Conservation (phyloP, 805 yeast species). For the Sugiyamaella marilandica region DNA sequence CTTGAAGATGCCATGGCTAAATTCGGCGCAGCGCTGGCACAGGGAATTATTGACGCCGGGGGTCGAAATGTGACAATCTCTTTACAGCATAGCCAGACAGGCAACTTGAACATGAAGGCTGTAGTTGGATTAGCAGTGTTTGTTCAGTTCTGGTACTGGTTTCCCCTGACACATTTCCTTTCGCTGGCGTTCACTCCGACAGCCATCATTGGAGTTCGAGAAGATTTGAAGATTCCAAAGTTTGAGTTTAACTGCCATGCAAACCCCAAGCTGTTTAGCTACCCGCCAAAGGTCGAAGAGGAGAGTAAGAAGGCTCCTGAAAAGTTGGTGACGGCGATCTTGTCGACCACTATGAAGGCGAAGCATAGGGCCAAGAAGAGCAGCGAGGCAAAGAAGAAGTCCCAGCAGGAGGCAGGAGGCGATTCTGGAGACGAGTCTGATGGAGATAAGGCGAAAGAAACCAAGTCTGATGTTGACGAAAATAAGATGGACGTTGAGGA, state of each 20-base stretch:
- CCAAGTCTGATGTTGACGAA: slow-evolving; percentile 20
- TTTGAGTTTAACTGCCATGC: slow-evolving; percentile 77
- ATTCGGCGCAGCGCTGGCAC: slow-evolving; percentile 95
- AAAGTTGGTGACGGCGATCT: slow-evolving; percentile 85
- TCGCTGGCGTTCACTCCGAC: slow-evolving; percentile 92
- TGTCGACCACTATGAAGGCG: slow-evolving; percentile 92
- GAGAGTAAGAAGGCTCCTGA: slow-evolving; percentile 78
- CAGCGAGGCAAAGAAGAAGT: slow-evolving; percentile 47
- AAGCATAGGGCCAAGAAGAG: slow-evolving; percentile 81
- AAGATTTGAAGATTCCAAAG: slow-evolving; percentile 81
- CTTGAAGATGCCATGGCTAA: slow-evolving; percentile 96
- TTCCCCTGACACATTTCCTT: slow-evolving; percentile 90
- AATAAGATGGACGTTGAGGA: slow-evolving; percentile 28
- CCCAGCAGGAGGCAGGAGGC: slow-evolving; percentile 41
- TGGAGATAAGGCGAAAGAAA: slow-evolving; percentile 20
- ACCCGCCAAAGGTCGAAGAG: slow-evolving; percentile 84
- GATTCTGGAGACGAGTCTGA: slow-evolving; percentile 37
- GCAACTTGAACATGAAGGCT: slow-evolving; percentile 83
- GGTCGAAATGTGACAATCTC: slow-evolving; percentile 96
- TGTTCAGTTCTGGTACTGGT: slow-evolving; percentile 97
- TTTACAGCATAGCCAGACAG: slow-evolving; percentile 82
- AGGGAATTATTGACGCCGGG: slow-evolving; percentile 98
- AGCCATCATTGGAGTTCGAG: slow-evolving; percentile 77
- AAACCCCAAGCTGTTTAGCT: slow-evolving; percentile 72
- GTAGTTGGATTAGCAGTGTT: slow-evolving; percentile 89